Evolutionary conservation across 148 eudicot species (phyloP).

Genomic region (Rhododendron ferrugineum): DNA sequence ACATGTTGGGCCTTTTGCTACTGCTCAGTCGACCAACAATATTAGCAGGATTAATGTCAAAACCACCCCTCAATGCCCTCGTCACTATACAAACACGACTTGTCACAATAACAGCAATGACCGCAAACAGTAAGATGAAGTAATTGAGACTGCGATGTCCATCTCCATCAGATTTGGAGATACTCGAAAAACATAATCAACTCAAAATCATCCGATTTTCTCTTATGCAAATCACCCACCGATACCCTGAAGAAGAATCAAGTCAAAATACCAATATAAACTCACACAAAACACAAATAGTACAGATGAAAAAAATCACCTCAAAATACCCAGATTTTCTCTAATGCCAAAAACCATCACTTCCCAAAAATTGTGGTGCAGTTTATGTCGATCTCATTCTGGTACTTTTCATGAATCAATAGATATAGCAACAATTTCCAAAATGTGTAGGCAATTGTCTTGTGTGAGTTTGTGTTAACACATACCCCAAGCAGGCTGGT

Average conservation of each 20-base stretch:
- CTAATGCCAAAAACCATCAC: constrained; percentile 2
- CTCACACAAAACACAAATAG: background rate
- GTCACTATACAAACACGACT: constrained; percentile 20
- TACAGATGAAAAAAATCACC: background rate
- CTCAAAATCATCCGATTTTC: background rate
- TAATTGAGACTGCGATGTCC: constrained; percentile 12
- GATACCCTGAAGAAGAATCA: background rate
- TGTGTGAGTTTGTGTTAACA: background rate
- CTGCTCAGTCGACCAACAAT: background rate
- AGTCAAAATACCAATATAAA: background rate
- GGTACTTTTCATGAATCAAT: background rate
- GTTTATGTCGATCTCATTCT: background rate
- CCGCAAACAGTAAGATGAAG: constrained; percentile 12
- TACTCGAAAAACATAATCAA: background rate
- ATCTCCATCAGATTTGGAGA: background rate
- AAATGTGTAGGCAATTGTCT: background rate
- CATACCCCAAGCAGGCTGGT: background rate
- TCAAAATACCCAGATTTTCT: background rate
- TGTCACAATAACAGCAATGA: constrained; percentile 16
- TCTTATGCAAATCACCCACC: background rate
- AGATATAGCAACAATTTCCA: background rate
- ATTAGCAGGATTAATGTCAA: background rate
- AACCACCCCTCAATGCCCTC: constrained; percentile 10
- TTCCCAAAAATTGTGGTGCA: background rate
- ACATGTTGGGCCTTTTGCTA: constrained; percentile 12